Evolutionary conservation across 2,329 filamentous ascomycete genomes (phyloP), one percentile per base, ranked within the genome.

Genomic region (Paracoccidioides lutzii): DNA sequence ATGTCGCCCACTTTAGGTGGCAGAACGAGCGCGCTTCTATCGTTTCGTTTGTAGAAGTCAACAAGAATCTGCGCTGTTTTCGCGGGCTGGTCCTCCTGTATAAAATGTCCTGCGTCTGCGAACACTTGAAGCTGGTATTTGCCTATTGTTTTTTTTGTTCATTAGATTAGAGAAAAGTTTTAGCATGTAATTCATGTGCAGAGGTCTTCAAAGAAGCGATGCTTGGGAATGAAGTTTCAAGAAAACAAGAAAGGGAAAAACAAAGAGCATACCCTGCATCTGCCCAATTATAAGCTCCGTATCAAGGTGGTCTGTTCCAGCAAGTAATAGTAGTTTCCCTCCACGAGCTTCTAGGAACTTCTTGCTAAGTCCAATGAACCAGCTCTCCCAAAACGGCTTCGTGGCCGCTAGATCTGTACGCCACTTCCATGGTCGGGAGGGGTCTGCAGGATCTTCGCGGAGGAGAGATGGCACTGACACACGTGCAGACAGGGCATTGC

Each of bases 61-160:
- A 87, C 87, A 53, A 97, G 75, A 7, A 89, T 80, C 62, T 86
- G 78, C 0, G 93, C 93, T 45, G 87, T 94, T 75, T 91, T 94
- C 65, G 90, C 87, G 0, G 93, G 90, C 52, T 91, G 80, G 69
- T 98, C 93, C 70, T 98, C 93, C 61, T 98, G 93, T 55, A 98
- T 83, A 66, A 98, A 98, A 69, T 98, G 93, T 0, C 93, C 93
- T 1, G 93, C 90, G 67, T 95, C 88, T 0, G 93, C 90, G 64
- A 97, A 87, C 5, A 98, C 90, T 63, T 95, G 88, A 48, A 98
- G 76, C 56, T 95, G 90, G 67, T 97, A 98, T 77, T 97, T 97
- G 4, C 90, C 76, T 70, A 44, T 4, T 15, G 32, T 9, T 10
- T 14, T 46, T 32, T 12, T 30, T 3, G 7, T 32, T 14, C 32